These are phyloP conservation scores for Herpetospermum pedunculosum DNA, from an alignment of 306 rosid genomes.

Conservation along the genomic window DNA sequence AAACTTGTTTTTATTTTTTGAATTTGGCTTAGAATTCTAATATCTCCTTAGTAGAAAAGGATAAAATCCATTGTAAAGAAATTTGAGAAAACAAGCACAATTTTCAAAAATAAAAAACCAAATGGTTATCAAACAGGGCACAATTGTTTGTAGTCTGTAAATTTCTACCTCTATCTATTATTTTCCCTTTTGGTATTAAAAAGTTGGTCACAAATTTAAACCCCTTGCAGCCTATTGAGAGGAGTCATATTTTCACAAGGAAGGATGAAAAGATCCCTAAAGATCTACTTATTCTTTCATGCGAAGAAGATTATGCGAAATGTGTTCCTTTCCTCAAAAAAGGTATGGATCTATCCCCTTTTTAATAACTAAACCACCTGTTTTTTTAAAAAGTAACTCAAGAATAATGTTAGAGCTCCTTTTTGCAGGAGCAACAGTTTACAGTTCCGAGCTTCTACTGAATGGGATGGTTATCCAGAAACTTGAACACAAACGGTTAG, in stretches of 20 bases:
- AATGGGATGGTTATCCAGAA: constrained; percentile 88
- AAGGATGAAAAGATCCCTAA: constrained; percentile 41
- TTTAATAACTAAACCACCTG: neutral
- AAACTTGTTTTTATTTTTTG: no score
- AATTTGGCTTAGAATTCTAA: no score
- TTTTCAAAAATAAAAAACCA: no score
- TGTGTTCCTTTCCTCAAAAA: constrained; percentile 77
- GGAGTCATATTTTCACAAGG: constrained; percentile 42
- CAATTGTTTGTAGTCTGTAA: neutral
- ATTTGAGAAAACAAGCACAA: no score
- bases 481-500: constrained; percentile 78
- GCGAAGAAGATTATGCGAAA: constrained; percentile 71
- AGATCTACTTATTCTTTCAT: constrained; percentile 67
- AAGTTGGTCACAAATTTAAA: neutral
- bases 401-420: constrained; percentile 10
- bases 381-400: neutral
- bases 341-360: constrained; percentile 29
- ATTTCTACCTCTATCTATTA: neutral
- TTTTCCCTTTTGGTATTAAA: constrained; percentile 2
- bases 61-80: no score
- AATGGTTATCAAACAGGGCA: neutral
- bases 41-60: no score
- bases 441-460: constrained; percentile 81
- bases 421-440: constrained; percentile 60
- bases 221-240: constrained; percentile 47